Percentiles rank a stretch among this genome's conserved stretches.
These are phyloP conservation scores for Penicillium thymicola DNA, from an alignment of 2,329 filamentous ascomycete genomes.

Conservation along the genomic window DNA sequence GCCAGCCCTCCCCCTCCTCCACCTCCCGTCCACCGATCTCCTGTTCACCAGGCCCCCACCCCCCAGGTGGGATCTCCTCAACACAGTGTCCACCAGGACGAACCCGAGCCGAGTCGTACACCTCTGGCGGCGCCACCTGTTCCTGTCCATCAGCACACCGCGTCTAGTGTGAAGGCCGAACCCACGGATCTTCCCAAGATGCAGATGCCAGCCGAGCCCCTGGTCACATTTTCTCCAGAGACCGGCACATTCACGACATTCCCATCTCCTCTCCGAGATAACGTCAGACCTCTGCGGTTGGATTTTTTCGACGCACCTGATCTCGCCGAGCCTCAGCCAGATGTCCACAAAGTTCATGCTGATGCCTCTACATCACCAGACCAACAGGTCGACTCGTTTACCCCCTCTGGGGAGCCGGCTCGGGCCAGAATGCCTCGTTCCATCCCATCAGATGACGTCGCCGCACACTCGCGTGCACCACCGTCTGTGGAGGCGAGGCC, in stretches of 20 bases:
- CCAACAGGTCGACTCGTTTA: constrained; percentile 10
- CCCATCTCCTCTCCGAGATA: constrained; percentile 36
- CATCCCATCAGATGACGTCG: neutral
- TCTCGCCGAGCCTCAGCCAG: constrained; percentile 2
- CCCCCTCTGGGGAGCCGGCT: constrained; percentile 15
- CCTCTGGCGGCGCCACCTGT: constrained; percentile 18
- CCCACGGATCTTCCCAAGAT: constrained; percentile 21
- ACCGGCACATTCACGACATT: constrained; percentile 45
- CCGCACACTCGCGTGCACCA: neutral
- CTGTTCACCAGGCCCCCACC: neutral
- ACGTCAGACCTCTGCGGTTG: constrained; percentile 22
- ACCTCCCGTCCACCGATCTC: neutral
- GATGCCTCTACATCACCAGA: constrained; percentile 9
- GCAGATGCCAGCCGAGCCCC: constrained; percentile 30
- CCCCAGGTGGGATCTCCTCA: neutral
- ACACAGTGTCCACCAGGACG: neutral
- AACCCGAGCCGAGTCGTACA: constrained; percentile 17
- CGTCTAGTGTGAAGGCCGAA: constrained; percentile 15
- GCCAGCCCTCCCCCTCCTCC: constrained; percentile 4
- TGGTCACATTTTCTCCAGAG: constrained; percentile 43
- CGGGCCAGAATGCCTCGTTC: neutral
- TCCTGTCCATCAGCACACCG: constrained; percentile 3
- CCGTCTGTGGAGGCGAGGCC: constrained; percentile 11
- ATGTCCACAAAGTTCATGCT: constrained; percentile 5
- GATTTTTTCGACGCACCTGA: constrained; percentile 16